phyloP scores from a whole-genome alignment of 495 filamentous ascomycete species.

The Hypoxylon lienhwacheense region DNA sequence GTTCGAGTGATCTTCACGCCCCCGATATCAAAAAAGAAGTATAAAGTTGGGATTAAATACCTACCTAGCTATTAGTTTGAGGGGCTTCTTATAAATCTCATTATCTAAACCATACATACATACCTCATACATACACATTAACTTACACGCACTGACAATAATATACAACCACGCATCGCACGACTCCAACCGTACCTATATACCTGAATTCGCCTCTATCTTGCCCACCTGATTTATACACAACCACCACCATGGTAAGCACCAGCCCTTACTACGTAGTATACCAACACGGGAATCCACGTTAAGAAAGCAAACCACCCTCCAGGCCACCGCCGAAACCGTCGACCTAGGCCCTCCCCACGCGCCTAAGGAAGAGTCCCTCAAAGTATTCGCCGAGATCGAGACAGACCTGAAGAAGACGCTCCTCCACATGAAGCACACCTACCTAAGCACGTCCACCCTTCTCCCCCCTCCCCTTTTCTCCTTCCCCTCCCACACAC shows the following conservation, averaged over 20 bases:
- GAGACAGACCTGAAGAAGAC: constrained; percentile 52
- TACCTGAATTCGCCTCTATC: background rate
- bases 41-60: no score
- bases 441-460: constrained; percentile 37
- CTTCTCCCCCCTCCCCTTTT: background rate
- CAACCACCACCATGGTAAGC: constrained; percentile 32
- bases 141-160: background rate
- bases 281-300: background rate
- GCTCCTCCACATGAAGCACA: constrained; percentile 54
- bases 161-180: background rate
- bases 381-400: constrained; percentile 53
- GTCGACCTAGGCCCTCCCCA: constrained; percentile 52
- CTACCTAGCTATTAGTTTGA: no score
- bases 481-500: background rate
- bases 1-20: constrained; percentile 18
- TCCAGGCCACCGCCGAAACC: constrained; percentile 57
- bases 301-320: background rate
- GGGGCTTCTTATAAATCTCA: no score
- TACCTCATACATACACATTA: no score
- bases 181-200: background rate
- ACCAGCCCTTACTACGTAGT: background rate
- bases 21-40: constrained; percentile 4
- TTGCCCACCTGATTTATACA: no score
- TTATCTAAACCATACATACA: no score
- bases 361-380: constrained; percentile 54